Base-by-base conservation (phyloP, 345 rosid species). In the Mercurialis annua region DNA sequence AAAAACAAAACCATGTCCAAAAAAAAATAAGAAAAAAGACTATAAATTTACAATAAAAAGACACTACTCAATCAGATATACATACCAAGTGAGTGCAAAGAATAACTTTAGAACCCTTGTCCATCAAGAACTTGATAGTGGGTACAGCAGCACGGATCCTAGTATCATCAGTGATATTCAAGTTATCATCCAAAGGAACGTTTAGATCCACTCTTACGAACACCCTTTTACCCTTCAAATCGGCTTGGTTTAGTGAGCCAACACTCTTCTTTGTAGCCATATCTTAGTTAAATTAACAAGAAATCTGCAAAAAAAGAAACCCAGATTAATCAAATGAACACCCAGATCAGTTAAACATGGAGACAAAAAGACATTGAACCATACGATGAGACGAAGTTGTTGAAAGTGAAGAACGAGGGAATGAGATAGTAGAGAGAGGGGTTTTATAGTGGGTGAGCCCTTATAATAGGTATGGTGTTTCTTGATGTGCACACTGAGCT, bases 161-260 rank as follows among this genome's bases (percentile, higher is more conserved):
- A 53, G 75, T 71, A 30, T 76, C 79, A 55, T 76, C 75, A n/a
- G 75, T 71, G 55, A 76, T 76, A 14, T 66, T 76, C 4, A 53
- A 55, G 75, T 52, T 66, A 55, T 70, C 79, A 62, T 76, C 79
- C 67, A 76, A 62, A 21, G 79, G 79, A 5, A 76, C 79, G 47
- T 76, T 76, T 36, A 76, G 71, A 76, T 76, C 79, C 17, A 76
- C 75, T n/a, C 79, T 70, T 15, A 83, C 87, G 40, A 86, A 86
- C 53, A 86, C 92, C 62, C 75, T 74, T 81, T 86, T 86, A n/a
- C 92, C 92, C 59, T 83, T 82, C 82, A 86, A 71, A 71, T 84
- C 87, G 0, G 85, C 78, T 66, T 78, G 87, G 71, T 79, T 76
- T 44, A 86, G 63, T 38, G 38, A 65, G 34, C 87, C 66, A 1